Conservation (phyloP, 495 filamentous ascomycete genomes). For the Elaphomyces granulatus region DNA sequence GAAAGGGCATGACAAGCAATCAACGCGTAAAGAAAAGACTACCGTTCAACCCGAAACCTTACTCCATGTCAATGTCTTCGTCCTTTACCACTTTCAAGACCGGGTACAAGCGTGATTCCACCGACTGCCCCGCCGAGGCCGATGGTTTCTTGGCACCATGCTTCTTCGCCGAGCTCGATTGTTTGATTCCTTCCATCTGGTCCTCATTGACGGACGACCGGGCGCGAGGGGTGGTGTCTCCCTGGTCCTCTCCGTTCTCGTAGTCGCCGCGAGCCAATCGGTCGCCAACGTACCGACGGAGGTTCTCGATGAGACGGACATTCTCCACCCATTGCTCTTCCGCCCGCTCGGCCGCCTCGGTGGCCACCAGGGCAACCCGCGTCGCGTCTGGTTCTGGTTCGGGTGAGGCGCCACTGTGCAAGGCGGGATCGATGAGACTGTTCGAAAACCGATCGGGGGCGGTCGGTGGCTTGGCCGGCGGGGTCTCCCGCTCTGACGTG, state of each 20-base stretch:
- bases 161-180: slow-evolving; percentile 4
- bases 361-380: slow-evolving; percentile 31
- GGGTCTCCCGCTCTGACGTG: slow-evolving; percentile 29
- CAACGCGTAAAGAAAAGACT: too few relatives aligned
- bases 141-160: background rate
- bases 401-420: slow-evolving; percentile 21
- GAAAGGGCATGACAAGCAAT: slow-evolving; percentile 7
- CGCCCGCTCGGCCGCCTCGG: slow-evolving; percentile 32
- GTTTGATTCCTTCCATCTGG: slow-evolving; percentile 31
- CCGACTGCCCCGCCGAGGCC: background rate
- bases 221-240: background rate
- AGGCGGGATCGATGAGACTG: slow-evolving; percentile 40
- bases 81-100: slow-evolving; percentile 30
- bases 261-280: slow-evolving; percentile 51
- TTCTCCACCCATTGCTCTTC: slow-evolving; percentile 76
- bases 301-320: slow-evolving; percentile 61
- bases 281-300: slow-evolving; percentile 52
- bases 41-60: too few relatives aligned
- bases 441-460: slow-evolving; percentile 33
- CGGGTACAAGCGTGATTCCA: slow-evolving; percentile 26
- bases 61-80: slow-evolving; percentile 25
- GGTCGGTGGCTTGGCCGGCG: slow-evolving; percentile 18
- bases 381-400: slow-evolving; percentile 23
- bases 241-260: slow-evolving; percentile 22
- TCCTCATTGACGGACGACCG: slow-evolving; percentile 11